Evolutionary conservation across 495 filamentous ascomycete genomes (phyloP), one percentile per base, ranked within the genome.

Genomic region (Pyrenula massariospora): DNA sequence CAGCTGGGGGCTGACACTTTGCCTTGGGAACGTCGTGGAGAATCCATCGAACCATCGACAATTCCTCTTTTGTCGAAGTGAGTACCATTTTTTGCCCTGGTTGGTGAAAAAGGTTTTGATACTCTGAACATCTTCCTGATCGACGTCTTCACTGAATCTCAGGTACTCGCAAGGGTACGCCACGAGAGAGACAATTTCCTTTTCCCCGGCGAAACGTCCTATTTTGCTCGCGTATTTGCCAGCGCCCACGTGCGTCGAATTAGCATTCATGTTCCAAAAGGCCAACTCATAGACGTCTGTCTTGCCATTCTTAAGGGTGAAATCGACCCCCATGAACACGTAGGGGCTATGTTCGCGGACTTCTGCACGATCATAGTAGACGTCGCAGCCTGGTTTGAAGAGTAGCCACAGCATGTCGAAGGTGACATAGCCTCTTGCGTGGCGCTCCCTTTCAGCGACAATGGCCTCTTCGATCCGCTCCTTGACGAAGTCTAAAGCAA

Each of bases 331-430:
- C 23, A 20, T 48, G 15, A 57, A 24, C 10, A 57, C 50, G 21
- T 54, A 58, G 21, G 25, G 36, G 21, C 54, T 22, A 31, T 25
- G 20, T 3, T 49, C 52, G 24, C 55, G 24, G 54, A 36, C 48
- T 0, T n/a, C 1, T 15, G 50, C 1, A 25, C 3, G 10, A 49
- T 58, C 52, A 22, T n/a, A 23, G 50, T 62, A 65, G 22, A 67
- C 61, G 24, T 58, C 48, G 15, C 31, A 56, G 3, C 65, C 62
- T 15, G 62, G 59, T 48, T 58, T 59, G 50, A 64, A 58, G 11
- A 64, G 59, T 12, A 59, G 53, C 59, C 65, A 66, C 12, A 62
- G 58, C 61, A 64, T 60, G 5, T 64, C 65, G 42, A 64, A 67
- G 19, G 61, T 56, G 2, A 59, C 57, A 15, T 47, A 19, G 22